Evolutionary conservation across 2,329 filamentous ascomycete species (phyloP), one percentile per base, ranked within the genome.

Genomic region (Paradendryphiella salina): DNA sequence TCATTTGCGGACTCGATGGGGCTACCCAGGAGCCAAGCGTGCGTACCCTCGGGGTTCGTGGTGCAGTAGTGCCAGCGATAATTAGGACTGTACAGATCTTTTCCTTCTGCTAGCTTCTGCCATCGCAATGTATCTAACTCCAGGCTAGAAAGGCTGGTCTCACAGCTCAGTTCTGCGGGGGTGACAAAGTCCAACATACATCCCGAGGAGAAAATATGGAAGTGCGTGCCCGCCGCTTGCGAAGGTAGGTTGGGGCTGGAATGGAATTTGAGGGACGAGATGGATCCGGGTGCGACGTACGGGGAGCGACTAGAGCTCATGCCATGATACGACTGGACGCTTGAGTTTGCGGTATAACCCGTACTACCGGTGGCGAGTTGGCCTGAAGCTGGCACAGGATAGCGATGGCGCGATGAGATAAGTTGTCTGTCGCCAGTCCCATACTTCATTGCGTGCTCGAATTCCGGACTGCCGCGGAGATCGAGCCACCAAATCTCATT

Each of bases 41-140:
- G 96, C 5, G 94, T 96, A 5, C 93, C 93, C 64, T 96, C 90
- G 54, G 94, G 87, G 69, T 96, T 95, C 75, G 96, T 88, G 3
- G 91, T 96, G 72, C 94, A 97, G 70, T 99, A 99, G 72, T 97
- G 93, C 94, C 94, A 99, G 52, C 93, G 85, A 72, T 94, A 97
- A n/a, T 88, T 90, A 0, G 85, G 79, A 61, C 89, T 89, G 75
- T 96, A 99, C 28, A 99, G 87, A 69, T 99, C 94, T 41, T 90
- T 88, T 3, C 94, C 94, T 66, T 96, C 93, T 1, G 93, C 94
- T 14, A 99, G 80, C 69, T 92, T 95, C 73, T 96, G 91, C 94
- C 94, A 99, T 39, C 92, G 86, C 41, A 97, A 76, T 0, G 89
- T 87, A 50, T 88, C 87, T 9, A 99, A 79, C 63, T 99, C 94